phyloP scores from a whole-genome alignment of 2,329 filamentous ascomycete genomes.

The Sporothrix pseudoabietina region DNA sequence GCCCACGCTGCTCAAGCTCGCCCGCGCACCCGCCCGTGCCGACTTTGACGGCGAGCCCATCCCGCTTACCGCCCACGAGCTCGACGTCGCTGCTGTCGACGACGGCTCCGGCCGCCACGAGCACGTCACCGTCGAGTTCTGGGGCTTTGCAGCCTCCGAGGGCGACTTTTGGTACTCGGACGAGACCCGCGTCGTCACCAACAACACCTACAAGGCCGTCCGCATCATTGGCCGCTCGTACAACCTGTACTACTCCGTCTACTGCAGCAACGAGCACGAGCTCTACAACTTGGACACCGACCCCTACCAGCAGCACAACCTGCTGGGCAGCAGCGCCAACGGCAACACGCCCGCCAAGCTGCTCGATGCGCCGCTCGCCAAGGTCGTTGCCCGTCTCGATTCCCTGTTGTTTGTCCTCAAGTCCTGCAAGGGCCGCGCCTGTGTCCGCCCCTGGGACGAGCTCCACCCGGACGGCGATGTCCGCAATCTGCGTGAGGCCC shows the following conservation, averaged over 20 bases:
- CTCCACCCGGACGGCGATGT: slow-evolving; percentile 59
- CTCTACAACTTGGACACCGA: slow-evolving; percentile 59
- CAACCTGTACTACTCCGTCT: slow-evolving; percentile 66
- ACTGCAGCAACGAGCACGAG: slow-evolving; percentile 69
- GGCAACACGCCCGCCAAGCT: slow-evolving; percentile 34
- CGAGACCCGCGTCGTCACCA: slow-evolving; percentile 36
- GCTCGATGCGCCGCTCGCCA: slow-evolving; percentile 43
- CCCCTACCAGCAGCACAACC: slow-evolving; percentile 55
- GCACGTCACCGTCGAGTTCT: slow-evolving; percentile 61
- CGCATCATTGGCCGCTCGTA: slow-evolving; percentile 58
- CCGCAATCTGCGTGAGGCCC: slow-evolving; percentile 53
- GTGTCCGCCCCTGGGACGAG: slow-evolving; percentile 58
- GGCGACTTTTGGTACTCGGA: slow-evolving; percentile 39
- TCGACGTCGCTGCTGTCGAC: slow-evolving; percentile 34
- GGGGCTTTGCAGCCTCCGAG: slow-evolving; percentile 50
- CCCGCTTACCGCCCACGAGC: slow-evolving; percentile 42
- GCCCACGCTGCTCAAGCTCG: slow-evolving; percentile 57
- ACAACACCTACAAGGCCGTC: slow-evolving; percentile 64
- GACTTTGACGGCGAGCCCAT: slow-evolving; percentile 62
- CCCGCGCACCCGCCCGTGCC: slow-evolving; percentile 43
- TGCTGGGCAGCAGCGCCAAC: slow-evolving; percentile 37
- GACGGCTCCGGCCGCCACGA: slow-evolving; percentile 46
- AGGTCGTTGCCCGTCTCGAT: slow-evolving; percentile 56
- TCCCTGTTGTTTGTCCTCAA: slow-evolving; percentile 62
- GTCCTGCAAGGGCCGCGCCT: slow-evolving; percentile 58